Evolutionary conservation across 2,329 filamentous ascomycete genomes (phyloP).

Genomic region (Fusarium oligoseptatum): DNA sequence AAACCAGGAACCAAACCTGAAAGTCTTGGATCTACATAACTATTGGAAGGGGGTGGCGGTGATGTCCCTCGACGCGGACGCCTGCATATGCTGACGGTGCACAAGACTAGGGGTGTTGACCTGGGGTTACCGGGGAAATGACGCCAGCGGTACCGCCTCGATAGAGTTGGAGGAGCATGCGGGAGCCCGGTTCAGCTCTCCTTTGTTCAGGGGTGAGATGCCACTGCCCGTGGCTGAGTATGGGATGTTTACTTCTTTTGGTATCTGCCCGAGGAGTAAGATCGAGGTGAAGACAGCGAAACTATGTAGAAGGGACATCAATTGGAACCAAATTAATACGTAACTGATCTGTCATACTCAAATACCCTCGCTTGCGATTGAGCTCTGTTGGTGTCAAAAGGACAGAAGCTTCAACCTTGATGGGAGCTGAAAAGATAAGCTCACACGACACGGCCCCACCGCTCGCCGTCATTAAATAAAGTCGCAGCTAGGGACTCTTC

Average conservation of each 20-base stretch:
- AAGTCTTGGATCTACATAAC: neutral
- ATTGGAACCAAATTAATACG: neutral
- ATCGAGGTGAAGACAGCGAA: neutral
- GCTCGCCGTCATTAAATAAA: neutral
- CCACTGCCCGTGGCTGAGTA: neutral
- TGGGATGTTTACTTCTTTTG: neutral
- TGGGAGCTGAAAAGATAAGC: constrained; percentile 1
- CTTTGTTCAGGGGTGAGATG: neutral
- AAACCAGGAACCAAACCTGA: neutral
- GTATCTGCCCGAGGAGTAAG: neutral
- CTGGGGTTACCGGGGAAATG: neutral
- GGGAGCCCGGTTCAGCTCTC: neutral
- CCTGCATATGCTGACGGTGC: neutral
- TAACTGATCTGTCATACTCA: neutral
- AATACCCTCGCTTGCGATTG: neutral
- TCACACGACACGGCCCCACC: neutral
- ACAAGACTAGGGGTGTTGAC: neutral
- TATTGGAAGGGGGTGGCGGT: neutral
- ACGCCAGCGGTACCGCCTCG: neutral
- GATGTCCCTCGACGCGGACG: neutral
- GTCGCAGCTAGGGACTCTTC: neutral
- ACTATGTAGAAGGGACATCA: neutral
- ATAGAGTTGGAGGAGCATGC: neutral
- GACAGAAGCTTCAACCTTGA: neutral
- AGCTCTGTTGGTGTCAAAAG: neutral